Base-by-base conservation (phyloP, 2,329 filamentous ascomycete species). In the Calonectria leucothoes region DNA sequence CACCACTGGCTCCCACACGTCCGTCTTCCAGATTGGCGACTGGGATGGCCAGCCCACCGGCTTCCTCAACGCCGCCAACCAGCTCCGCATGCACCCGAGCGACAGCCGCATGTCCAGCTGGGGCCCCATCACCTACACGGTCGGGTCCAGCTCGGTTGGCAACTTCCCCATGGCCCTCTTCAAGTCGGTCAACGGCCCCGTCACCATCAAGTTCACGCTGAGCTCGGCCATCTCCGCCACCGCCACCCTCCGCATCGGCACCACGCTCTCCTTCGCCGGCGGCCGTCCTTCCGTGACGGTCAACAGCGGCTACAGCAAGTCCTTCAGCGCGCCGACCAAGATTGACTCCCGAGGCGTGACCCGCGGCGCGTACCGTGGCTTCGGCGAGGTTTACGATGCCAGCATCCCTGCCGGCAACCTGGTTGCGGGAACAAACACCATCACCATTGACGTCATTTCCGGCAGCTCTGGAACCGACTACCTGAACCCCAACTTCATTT, bases 101-200 rank as follows among this genome's bases (percentile, higher is more conserved):
- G 92, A 93, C 82, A 84, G 83, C 48, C 89, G 92, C 78, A 94
- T 94, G 92, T 83, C 85, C 31, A 85, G 84, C 70, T 94, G 92
- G 92, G 87, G 86, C 0, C 87, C 91, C 0, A 78, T 88, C 15
- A 93, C 91, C 0, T 93, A 92, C 83, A 92, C 89, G 2, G 89
- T 92, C 14, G 91, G 91, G 49, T 88, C 87, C 27, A 90, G 88
- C 29, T 81, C 84, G 7, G 79, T 88, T 1, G 83, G 83, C 5
- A 86, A 88, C 72, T 92, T 93, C 79, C 91, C 92, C 52, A 93
- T 94, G 92, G 92, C 92, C 0, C 81, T 93, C 31, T 92, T 92
- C 84, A 91, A 92, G 81, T 82, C 81, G 29, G 88, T 90, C 70
- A 93, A 93, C 83, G 87, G 86, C 73, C 89, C 89, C 0, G 84